Percentiles rank a stretch among this genome's conserved stretches.
Evolutionary conservation across 2,329 filamentous ascomycete species (phyloP).

Genomic region (Aspergillus floridensis): DNA sequence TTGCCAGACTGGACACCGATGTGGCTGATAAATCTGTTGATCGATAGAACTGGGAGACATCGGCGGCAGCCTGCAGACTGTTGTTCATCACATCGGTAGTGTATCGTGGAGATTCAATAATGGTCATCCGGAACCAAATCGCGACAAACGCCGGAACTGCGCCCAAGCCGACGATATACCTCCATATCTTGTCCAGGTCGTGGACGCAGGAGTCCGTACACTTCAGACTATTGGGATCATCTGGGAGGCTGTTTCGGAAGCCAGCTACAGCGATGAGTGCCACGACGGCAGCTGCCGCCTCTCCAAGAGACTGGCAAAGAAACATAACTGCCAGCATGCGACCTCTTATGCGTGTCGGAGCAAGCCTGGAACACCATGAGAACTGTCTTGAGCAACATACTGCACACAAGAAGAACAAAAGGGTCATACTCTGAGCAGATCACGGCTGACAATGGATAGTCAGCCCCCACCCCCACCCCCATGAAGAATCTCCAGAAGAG

Average conservation of each 20-base stretch:
- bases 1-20: slow-evolving; percentile 4
- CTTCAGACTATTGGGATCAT: slow-evolving; percentile 45
- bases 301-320: slow-evolving; percentile 79
- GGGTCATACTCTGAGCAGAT: slow-evolving; percentile 56
- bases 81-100: slow-evolving; percentile 53
- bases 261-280: slow-evolving; percentile 70
- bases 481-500: slow-evolving; percentile 44
- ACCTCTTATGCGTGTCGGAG: slow-evolving; percentile 50
- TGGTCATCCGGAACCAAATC: slow-evolving; percentile 62
- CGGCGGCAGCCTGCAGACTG: slow-evolving; percentile 14
- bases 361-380: slow-evolving; percentile 37
- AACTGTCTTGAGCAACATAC: not conserved
- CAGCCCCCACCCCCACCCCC: slow-evolving; percentile 58
- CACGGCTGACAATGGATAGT: slow-evolving; percentile 64
- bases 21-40: not conserved
- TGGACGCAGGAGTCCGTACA: slow-evolving; percentile 50
- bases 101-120: slow-evolving; percentile 63
- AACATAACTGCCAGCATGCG: slow-evolving; percentile 84
- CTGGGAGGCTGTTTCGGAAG: slow-evolving; percentile 44
- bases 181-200: slow-evolving; percentile 58
- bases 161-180: slow-evolving; percentile 61
- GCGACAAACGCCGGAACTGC: slow-evolving; percentile 61
- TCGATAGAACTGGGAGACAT: slow-evolving; percentile 16
- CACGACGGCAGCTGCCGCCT: slow-evolving; percentile 70
- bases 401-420: not conserved